Conservation (phyloP, 73 alveolate genomes). For the Stentor coeruleus region DNA sequence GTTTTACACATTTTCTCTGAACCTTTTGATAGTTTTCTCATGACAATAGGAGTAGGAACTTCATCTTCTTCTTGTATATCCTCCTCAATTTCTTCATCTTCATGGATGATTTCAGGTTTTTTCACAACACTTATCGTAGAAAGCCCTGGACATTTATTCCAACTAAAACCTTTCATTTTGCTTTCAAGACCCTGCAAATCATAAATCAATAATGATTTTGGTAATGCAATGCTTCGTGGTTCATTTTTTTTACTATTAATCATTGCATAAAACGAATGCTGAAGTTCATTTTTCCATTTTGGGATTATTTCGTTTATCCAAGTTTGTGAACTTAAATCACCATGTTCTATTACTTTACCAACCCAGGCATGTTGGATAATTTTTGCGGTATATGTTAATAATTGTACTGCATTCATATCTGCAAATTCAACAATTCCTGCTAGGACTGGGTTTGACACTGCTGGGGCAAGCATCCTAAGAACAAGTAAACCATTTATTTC, state of each 20-base stretch:
- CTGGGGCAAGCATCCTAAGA: background rate
- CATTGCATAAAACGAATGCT: background rate
- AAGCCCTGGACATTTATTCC: background rate
- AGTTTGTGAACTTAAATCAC: background rate
- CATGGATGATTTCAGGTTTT: background rate
- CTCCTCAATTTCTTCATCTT: slow-evolving; percentile 5
- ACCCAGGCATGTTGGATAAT: slow-evolving; percentile 23
- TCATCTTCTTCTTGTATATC: slow-evolving; percentile 12
- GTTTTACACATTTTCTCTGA: no score
- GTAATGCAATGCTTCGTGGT: background rate
- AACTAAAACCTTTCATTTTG: background rate
- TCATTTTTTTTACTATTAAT: background rate
- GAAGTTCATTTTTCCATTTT: slow-evolving; percentile 5
- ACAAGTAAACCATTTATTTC: slow-evolving; percentile 1
- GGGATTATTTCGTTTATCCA: slow-evolving; percentile 20
- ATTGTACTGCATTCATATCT: slow-evolving; percentile 16
- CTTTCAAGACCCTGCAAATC: background rate
- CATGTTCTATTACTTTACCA: slow-evolving; percentile 12
- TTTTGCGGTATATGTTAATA: slow-evolving; percentile 17
- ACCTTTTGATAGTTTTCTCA: no score
- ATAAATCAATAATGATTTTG: background rate
- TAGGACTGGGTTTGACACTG: slow-evolving; percentile 20
- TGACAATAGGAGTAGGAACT: background rate
- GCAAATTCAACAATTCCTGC: slow-evolving; percentile 22
- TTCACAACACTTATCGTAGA: background rate